These are phyloP conservation scores for Pseudogymnoascus sp. DNA, from an alignment of 2,329 filamentous ascomycete genomes.

Conservation along the genomic window DNA sequence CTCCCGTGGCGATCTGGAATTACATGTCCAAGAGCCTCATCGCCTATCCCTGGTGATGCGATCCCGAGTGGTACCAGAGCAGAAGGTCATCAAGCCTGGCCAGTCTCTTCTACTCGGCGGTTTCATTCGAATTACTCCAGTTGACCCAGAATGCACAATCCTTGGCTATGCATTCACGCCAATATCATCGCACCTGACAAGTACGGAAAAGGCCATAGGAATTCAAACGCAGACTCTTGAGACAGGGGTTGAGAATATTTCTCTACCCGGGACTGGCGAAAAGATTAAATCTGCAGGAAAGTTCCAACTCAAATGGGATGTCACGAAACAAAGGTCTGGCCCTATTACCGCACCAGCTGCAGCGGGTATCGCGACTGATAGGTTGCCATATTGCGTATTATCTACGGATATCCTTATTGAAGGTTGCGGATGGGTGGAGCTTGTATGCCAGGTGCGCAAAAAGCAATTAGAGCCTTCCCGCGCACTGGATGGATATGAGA, in stretches of 20 bases:
- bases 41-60: slow-evolving; percentile 71
- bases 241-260: slow-evolving; percentile 56
- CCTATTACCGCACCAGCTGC: slow-evolving; percentile 60
- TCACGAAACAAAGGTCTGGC: slow-evolving; percentile 71
- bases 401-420: slow-evolving; percentile 82
- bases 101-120: slow-evolving; percentile 81
- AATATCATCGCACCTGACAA: slow-evolving; percentile 66
- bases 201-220: slow-evolving; percentile 69
- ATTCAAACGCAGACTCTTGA: slow-evolving; percentile 60
- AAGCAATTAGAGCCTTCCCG: slow-evolving; percentile 36
- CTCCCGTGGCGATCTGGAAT: slow-evolving; percentile 63
- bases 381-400: slow-evolving; percentile 72
- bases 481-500: slow-evolving; percentile 13
- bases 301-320: slow-evolving; percentile 71
- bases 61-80: slow-evolving; percentile 63
- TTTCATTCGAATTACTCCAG: slow-evolving; percentile 78
- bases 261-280: slow-evolving; percentile 48
- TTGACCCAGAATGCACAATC: slow-evolving; percentile 56
- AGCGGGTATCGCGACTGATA: slow-evolving; percentile 55
- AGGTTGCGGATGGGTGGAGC: slow-evolving; percentile 87
- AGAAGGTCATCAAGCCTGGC: slow-evolving; percentile 63
- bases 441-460: slow-evolving; percentile 72
- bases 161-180: slow-evolving; percentile 84
- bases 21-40: slow-evolving; percentile 60
- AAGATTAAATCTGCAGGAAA: slow-evolving; percentile 64